Conservation (phyloP, 2,329 filamentous ascomycete species). For the Trichoderma guizhouense region DNA sequence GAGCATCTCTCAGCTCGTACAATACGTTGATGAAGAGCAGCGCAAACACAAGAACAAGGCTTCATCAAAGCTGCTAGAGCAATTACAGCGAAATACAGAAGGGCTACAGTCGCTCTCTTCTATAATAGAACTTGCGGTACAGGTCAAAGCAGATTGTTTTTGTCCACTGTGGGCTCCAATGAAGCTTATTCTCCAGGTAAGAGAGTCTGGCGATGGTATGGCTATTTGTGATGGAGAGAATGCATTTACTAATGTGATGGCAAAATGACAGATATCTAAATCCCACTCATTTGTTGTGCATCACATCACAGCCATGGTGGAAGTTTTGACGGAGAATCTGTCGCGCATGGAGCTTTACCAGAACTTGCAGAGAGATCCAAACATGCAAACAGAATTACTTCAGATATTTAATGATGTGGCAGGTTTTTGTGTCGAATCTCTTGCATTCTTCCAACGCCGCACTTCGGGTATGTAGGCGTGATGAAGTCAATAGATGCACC, state of each 20-base stretch:
- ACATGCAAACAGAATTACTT: not conserved
- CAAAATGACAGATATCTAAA: not conserved
- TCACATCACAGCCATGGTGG: not conserved
- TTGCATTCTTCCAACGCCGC: not conserved
- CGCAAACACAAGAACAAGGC: not conserved
- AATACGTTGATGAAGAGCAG: not conserved
- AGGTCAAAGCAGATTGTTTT: not conserved
- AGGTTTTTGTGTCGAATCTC: not conserved
- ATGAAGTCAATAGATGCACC: not conserved
- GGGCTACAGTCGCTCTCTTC: not conserved
- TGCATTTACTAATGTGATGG: too few species aligned
- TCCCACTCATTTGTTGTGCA: not conserved
- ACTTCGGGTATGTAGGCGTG: not conserved
- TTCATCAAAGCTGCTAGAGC: not conserved
- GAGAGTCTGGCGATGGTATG: not conserved
- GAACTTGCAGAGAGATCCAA: not conserved
- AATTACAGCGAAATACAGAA: not conserved
- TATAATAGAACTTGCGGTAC: not conserved
- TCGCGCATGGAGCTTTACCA: not conserved
- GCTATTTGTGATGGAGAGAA: too few species aligned
- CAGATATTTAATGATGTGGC: not conserved
- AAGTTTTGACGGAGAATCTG: not conserved
- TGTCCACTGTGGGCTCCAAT: not conserved
- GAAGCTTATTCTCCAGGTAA: not conserved
- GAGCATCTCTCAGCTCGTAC: not conserved